Conservation (phyloP, 441 rosid species). For the Gossypium gossypioides region DNA sequence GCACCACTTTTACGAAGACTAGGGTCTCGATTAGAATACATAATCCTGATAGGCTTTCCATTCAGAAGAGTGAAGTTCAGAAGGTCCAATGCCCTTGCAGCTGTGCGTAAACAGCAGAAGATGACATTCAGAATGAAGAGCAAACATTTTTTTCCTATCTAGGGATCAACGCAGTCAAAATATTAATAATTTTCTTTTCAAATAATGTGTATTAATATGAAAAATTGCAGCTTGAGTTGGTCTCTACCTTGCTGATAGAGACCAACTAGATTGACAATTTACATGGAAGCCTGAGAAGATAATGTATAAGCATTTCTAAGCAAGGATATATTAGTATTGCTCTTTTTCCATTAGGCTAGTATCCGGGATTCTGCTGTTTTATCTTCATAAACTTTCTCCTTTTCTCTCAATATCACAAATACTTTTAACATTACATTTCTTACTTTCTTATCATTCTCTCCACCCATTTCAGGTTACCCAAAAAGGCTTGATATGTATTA, state of each 20-base stretch:
- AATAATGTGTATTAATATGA: background rate
- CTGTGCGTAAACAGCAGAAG: slow-evolving; percentile 26
- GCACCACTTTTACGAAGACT: slow-evolving; percentile 70
- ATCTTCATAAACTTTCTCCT: background rate
- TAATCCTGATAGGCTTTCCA: slow-evolving; percentile 64
- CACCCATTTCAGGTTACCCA: background rate
- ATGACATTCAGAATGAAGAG: background rate
- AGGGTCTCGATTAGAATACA: slow-evolving; percentile 82
- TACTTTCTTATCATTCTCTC: background rate
- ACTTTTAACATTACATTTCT: background rate
- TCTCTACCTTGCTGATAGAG: background rate
- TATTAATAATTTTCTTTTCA: background rate
- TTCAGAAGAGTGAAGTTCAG: slow-evolving; percentile 63
- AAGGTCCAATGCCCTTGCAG: slow-evolving; percentile 68
- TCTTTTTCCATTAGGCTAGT: background rate
- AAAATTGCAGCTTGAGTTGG: background rate
- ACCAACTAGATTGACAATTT: background rate
- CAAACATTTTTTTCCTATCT: background rate
- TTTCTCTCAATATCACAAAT: background rate
- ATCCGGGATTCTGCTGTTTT: background rate
- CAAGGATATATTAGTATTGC: background rate
- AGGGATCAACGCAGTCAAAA: background rate
- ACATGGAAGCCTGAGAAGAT: background rate
- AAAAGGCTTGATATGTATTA: background rate
- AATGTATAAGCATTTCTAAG: background rate